Percentiles rank a stretch among this genome's conserved stretches.
Conservation (phyloP, 768 basidiomycete species). For the Guyanaporus albipodus region DNA sequence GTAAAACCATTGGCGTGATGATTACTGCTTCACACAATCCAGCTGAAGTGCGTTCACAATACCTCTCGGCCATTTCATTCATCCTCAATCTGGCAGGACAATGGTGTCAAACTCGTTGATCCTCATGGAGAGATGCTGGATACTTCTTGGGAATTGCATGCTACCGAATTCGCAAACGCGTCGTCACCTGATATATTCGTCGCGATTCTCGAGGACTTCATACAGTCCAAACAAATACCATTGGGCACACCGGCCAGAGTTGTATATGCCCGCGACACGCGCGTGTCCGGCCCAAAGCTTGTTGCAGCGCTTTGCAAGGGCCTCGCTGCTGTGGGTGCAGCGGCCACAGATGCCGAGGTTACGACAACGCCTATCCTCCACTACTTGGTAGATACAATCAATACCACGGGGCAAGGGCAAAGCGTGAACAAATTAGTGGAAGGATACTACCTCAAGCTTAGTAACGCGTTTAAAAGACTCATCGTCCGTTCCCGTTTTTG, state of each 20-base stretch:
- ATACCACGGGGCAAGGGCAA: conserved; percentile 74
- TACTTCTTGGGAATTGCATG: conserved; percentile 85
- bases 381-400: conserved; percentile 87
- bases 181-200: conserved; percentile 70
- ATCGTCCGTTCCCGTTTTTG: conserved; percentile 52
- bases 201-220: conserved; percentile 54
- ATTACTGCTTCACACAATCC: conserved; percentile 99
- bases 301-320: conserved; percentile 80
- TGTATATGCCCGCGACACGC: conserved; percentile 90
- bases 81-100: conserved; percentile 59
- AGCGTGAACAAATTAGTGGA: conserved; percentile 80
- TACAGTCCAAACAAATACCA: conserved; percentile 69
- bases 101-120: conserved; percentile 98
- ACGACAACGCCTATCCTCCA: conserved; percentile 95
- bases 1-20: conserved; percentile 95
- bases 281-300: conserved; percentile 78
- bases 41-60: conserved; percentile 62
- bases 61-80: neutral
- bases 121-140: conserved; percentile 98
- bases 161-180: conserved; percentile 85
- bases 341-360: conserved; percentile 71
- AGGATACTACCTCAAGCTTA: conserved; percentile 82
- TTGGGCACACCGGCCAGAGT: conserved; percentile 73
- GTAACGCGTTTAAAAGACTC: conserved; percentile 78
- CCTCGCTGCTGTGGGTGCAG: conserved; percentile 65